A percentile compares a stretch with the other conserved stretches of the same genome.
phyloP scores from a whole-genome alignment of 1,284 basidiomycete genomes.

The Paramarasmius palmivorus region DNA sequence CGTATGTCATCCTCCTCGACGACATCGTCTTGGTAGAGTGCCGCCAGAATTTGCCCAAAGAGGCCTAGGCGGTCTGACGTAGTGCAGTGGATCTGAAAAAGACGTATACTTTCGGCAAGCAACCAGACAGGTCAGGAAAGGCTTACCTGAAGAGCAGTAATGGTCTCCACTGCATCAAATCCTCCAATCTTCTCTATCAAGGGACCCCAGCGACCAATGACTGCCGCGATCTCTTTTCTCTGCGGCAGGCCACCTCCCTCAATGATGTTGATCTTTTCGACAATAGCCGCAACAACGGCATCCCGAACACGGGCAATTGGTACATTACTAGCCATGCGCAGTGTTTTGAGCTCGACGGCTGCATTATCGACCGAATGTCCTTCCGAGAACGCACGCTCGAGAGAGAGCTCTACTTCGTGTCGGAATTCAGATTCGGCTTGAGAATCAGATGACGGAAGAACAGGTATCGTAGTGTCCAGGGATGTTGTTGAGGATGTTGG shows the following conservation, averaged over 20 bases:
- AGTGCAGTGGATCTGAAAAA: constrained; percentile 59
- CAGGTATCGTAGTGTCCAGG: constrained; percentile 27
- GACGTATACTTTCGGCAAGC: background rate
- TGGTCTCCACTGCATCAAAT: constrained; percentile 72
- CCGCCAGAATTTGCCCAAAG: constrained; percentile 76
- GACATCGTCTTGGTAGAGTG: constrained; percentile 75
- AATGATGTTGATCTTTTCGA: constrained; percentile 63
- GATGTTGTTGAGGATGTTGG: constrained; percentile 42
- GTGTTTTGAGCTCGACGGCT: constrained; percentile 89
- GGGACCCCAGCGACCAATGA: constrained; percentile 69
- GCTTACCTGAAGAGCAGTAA: constrained; percentile 67
- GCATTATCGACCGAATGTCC: constrained; percentile 90
- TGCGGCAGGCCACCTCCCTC: constrained; percentile 54
- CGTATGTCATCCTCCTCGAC: constrained; percentile 81
- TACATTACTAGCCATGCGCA: constrained; percentile 93
- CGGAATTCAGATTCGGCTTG: constrained; percentile 73
- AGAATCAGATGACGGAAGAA: constrained; percentile 33
- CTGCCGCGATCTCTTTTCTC: constrained; percentile 57
- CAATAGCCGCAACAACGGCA: constrained; percentile 74
- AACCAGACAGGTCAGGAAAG: background rate
- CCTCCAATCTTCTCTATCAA: constrained; percentile 77
- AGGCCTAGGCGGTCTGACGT: constrained; percentile 58
- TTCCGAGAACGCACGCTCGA: constrained; percentile 90
- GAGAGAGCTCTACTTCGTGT: constrained; percentile 75
- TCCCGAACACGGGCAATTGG: constrained; percentile 76